Evolutionary conservation across 169 alveolate genomes (phyloP).

Genomic region (Ichthyophthirius multifiliis): DNA sequence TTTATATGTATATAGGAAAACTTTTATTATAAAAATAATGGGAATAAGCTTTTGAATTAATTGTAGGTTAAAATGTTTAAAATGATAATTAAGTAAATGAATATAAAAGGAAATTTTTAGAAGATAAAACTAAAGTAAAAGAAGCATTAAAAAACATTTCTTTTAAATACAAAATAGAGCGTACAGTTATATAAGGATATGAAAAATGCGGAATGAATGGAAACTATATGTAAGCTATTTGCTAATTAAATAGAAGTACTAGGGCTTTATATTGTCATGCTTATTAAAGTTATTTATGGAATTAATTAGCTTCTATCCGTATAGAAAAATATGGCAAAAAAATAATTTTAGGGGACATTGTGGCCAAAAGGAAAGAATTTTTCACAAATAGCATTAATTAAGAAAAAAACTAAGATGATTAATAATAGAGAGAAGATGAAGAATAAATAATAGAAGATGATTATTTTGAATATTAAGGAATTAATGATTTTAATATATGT

Average conservation of each 20-base stretch:
- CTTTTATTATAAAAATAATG: conserved; percentile 21
- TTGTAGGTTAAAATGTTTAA: conserved; percentile 10
- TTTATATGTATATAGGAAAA: conserved; percentile 32
- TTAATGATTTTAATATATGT: conserved; percentile 32
- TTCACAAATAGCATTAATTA: neutral
- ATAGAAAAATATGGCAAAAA: neutral
- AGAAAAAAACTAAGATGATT: conserved; percentile 54
- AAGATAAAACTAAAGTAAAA: conserved; percentile 32
- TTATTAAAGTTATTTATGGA: conserved; percentile 82
- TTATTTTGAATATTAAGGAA: conserved; percentile 22
- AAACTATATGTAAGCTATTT: conserved; percentile 49
- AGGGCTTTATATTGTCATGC: conserved; percentile 74
- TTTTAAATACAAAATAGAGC: conserved; percentile 61
- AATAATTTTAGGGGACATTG: neutral
- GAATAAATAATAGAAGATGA: conserved; percentile 39
- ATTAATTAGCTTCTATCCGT: conserved; percentile 62
- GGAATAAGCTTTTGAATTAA: conserved; percentile 43
- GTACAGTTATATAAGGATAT: conserved; percentile 39
- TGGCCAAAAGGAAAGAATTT: neutral
- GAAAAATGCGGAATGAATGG: conserved; percentile 40
- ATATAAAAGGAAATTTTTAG: conserved; percentile 19
- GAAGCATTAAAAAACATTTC: conserved; percentile 41
- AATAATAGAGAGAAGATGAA: conserved; percentile 52
- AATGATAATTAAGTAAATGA: conserved; percentile 41
- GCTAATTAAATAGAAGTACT: conserved; percentile 44